Base-by-base conservation (phyloP, 2,329 filamentous ascomycete species). In the Curvularia lunata region DNA sequence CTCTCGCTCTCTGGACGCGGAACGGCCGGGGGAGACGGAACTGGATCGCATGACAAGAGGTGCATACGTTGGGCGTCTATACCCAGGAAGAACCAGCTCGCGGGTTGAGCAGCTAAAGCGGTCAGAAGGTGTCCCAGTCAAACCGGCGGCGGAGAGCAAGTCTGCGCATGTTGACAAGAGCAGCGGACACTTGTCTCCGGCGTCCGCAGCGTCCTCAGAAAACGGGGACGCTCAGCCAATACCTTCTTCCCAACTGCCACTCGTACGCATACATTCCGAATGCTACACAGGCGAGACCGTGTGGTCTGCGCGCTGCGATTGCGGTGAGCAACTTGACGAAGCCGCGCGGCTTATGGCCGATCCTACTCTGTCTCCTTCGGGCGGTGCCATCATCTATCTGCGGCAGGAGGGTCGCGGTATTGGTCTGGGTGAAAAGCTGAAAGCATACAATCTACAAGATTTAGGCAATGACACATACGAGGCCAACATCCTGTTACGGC, bases 241-340 rank as follows among this genome's bases (percentile, higher is more conserved):
- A 7, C 60, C 70, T 0, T 70, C 74, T 4, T 66, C 73, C 3
- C 74, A 77, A 12, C 78, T 89, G 1, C 91, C 95, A 0, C 82
- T 99, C 38, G 94, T 99, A 46, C 86, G 95, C 56, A 99, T 99
- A 73, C 95, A 99, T 77, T 96, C 91, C 3, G 95, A 99, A 78
- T 99, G 95, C 80, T 99, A 99, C 78, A 99, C 95, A 0, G 95
- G 95, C 58, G 95, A 99, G 82, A 99, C 95, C 0, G 95, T 96
- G 1, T 98, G 95, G 95, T 97, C 93, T 7, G 94, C 95, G 34
- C 88, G 95, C 27, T 99, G 95, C 80, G 95, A 99, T 79, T 99
- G 95, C 76, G 95, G 95, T 55, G 95, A 99, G 79, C 95, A 99
- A 76, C 84, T 99, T 2, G 95, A 99, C 76, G 95, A 99, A 80